Evolutionary conservation across 2,329 filamentous ascomycete species (phyloP), one percentile per base, ranked within the genome.

Genomic region (Aspergillus spinulosporus): DNA sequence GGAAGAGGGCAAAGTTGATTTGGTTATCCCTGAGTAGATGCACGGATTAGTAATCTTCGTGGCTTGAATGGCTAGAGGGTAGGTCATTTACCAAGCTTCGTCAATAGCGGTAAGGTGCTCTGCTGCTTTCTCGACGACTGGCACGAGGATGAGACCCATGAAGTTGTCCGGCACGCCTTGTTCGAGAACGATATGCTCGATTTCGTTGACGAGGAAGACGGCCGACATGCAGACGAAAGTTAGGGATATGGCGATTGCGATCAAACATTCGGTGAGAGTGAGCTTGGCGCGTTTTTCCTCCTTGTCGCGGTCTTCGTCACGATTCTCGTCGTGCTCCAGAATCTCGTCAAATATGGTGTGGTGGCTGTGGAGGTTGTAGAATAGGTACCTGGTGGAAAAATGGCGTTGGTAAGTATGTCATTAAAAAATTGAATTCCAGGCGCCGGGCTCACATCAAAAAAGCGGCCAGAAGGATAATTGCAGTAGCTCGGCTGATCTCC

Each of bases 81-180:
- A 40, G 21, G 29, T 4, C 7, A 57, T 66, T 57, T 90, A 88
- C 80, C 86, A 93, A 26, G 90, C 90, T 79, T 95, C 90, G 64
- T 94, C 89, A 57, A 95, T 80, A 42, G 90, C 89, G 1, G 89
- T 92, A 45, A 95, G 77, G 73, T 95, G 90, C 72, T 95, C 90
- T 9, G 90, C 90, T 2, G 88, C 87, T 73, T 96, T 95, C 69
- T 95, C 91, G 4, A 94, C 90, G 0, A 95, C 80, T 3, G 89
- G 76, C 12, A 94, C 83, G 0, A 95, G 80, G 62, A 94, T 93
- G 37, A 95, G 78, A 65, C 90, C 84, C 59, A 87, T 76, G 60
- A 87, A 87, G 31, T 80, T 79, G 62, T 86, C 82, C 1, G 78
- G 78, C 40, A 86, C 76, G 28, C 76, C 72, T 28, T 73, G 74